Base-by-base conservation (phyloP, 2,329 filamentous ascomycete species). In the Pseudogymnoascus sp. region DNA sequence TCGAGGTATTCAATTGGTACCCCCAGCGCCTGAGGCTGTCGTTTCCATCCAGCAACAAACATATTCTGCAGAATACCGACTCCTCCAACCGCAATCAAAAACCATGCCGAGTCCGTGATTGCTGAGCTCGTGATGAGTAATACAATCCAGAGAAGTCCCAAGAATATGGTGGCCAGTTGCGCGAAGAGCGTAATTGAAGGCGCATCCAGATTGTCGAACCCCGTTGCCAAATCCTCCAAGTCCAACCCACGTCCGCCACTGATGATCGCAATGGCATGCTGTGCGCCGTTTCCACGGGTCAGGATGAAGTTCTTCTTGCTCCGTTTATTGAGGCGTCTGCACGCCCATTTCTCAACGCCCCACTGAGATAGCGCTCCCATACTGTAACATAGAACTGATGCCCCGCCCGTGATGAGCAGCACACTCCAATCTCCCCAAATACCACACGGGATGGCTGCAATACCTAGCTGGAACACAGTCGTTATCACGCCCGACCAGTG, bases 311-410 rank as follows among this genome's bases (percentile, higher is more conserved):
- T 59, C 5, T 59, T 60, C 34, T 38, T 53, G 1, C 73, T 63
- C n/a, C 73, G 66, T 74, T 60, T 75, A 72, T 14, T 69, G 67
- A n/a, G 68, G 66, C 5, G 65, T 14, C 75, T 72, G 66, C 74
- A 78, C 0, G 75, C 71, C 73, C 75, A 78, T 66, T 80, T 81
- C 68, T 81, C 79, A 8, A 65, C 66, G 18, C 66, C 69, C 78
- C 78, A 81, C 66, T 81, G 78, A 4, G 72, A 70, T 4, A 81
- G 67, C 2, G 70, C 64, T 0, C 76, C 76, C 0, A 72, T 73
- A 1, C 68, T 61, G 6, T 76, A 66, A 1, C 75, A 72, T 3
- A 82, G 70, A 1, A 73, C 1, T 8, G 69, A 80, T 1, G 78
- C 79, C 4, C 53, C 65, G 0, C 64, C 70, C 0, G 77, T 78